A percentile compares a stretch with the other conserved stretches of the same genome.
Evolutionary conservation across 352 stramenopile species (phyloP).

Genomic region (Phytophthora pluvialis): DNA sequence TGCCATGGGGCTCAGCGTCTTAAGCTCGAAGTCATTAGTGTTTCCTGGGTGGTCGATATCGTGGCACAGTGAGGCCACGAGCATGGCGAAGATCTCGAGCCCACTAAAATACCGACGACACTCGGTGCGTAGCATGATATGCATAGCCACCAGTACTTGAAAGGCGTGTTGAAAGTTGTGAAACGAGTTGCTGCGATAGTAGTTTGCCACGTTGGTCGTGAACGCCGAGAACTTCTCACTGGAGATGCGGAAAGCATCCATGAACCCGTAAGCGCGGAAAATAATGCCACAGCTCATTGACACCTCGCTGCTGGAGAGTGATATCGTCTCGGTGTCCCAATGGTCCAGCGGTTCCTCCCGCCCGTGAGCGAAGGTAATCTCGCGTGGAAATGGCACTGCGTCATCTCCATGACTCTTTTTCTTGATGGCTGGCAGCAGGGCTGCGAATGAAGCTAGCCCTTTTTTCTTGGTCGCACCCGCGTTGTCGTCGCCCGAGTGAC

Average conservation of each 20-base stretch:
- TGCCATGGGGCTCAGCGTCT: conserved; percentile 73
- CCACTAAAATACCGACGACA: conserved; percentile 68
- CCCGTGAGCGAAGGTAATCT: conserved; percentile 51
- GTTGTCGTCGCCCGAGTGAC: conserved; percentile 29
- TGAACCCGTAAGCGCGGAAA: conserved; percentile 59
- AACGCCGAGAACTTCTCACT: conserved; percentile 63
- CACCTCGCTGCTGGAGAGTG: conserved; percentile 48
- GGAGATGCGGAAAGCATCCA: conserved; percentile 61
- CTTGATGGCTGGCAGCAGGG: conserved; percentile 37
- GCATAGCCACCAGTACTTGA: conserved; percentile 64
- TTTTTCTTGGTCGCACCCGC: conserved; percentile 22
- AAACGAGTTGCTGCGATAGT: conserved; percentile 81
- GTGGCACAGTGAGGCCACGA: conserved; percentile 77
- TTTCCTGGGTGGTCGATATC: conserved; percentile 87
- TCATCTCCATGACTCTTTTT: conserved; percentile 65
- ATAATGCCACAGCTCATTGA: conserved; percentile 50
- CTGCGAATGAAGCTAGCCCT: conserved; percentile 22
- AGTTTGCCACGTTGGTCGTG: conserved; percentile 60
- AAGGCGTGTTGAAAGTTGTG: conserved; percentile 86
- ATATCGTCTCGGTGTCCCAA: conserved; percentile 57
- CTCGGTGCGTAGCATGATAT: conserved; percentile 62
- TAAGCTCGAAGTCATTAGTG: conserved; percentile 88
- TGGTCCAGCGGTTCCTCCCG: conserved; percentile 55
- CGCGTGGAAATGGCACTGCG: conserved; percentile 59
- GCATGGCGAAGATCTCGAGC: conserved; percentile 76